Percentiles rank a stretch among this genome's conserved stretches.
Evolutionary conservation across 345 rosid genomes (phyloP).

Genomic region (Eucalyptus guilfoylei): DNA sequence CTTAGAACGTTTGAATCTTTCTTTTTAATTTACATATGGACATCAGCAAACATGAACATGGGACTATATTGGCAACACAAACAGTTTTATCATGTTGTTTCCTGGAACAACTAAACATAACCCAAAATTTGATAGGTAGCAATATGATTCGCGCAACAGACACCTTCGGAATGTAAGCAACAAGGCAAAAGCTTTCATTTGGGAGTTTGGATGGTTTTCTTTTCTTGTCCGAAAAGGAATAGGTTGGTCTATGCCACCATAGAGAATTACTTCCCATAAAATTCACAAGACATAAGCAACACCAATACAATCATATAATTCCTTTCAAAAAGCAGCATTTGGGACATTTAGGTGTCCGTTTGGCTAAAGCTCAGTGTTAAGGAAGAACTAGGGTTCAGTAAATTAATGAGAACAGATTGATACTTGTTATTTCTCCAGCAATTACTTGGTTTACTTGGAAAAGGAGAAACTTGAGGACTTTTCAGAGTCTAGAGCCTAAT

Average conservation of each 20-base stretch:
- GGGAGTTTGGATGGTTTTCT: neutral
- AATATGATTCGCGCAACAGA: neutral
- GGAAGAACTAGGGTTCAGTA: neutral
- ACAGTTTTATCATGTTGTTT: neutral
- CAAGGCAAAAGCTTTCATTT: neutral
- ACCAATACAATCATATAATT: neutral
- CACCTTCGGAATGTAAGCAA: neutral
- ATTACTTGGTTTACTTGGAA: neutral
- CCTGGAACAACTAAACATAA: neutral
- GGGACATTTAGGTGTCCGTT: neutral
- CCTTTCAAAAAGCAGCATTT: neutral
- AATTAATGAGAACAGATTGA: neutral
- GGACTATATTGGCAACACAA: neutral
- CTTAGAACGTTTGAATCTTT: neutral
- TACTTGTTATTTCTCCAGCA: neutral
- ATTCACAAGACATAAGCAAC: neutral
- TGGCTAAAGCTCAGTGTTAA: neutral
- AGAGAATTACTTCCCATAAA: neutral
- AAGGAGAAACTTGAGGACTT: neutral
- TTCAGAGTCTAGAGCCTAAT: neutral
- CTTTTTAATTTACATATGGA: neutral
- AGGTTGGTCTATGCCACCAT: neutral
- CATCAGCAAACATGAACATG: neutral
- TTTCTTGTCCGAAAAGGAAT: neutral
- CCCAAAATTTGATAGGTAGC: neutral